Percentiles rank a stretch among this genome's conserved stretches.
Conservation (phyloP, 1,139 yeast species). For the Geotrichum klebahnii region DNA sequence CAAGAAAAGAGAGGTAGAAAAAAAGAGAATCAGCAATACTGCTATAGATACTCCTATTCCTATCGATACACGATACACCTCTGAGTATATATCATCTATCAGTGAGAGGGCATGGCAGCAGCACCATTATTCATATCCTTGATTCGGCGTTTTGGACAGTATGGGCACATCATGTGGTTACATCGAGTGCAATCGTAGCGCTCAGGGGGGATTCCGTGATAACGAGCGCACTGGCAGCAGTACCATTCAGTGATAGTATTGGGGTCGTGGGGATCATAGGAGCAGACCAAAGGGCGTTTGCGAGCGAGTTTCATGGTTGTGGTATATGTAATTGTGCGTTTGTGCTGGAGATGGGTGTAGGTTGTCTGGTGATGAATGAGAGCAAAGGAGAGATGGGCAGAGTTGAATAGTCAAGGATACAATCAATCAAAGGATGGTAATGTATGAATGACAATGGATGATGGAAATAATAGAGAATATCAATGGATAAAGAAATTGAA, state of each 20-base stretch:
- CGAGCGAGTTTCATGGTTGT: neutral
- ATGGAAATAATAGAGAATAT: neutral
- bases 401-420: too few relatives aligned
- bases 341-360: too few relatives aligned
- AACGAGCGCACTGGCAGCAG: slow-evolving; percentile 40
- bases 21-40: neutral
- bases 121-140: slow-evolving; percentile 1
- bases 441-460: neutral
- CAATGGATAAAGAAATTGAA: neutral
- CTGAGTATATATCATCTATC: neutral
- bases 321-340: too few relatives aligned
- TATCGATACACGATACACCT: too few relatives aligned
- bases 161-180: slow-evolving; percentile 40
- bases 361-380: neutral
- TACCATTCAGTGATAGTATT: slow-evolving; percentile 40
- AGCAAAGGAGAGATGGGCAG: too few relatives aligned
- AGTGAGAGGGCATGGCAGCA: neutral
- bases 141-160: slow-evolving; percentile 23
- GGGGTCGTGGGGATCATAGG: slow-evolving; percentile 33
- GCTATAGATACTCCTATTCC: too few relatives aligned
- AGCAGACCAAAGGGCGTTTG: slow-evolving; percentile 1
- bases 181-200: slow-evolving; percentile 39
- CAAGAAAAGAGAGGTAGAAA: neutral
- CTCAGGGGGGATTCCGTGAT: slow-evolving; percentile 37
- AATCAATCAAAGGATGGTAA: neutral